Evolutionary conservation across 768 basidiomycete genomes (phyloP).

Genomic region (Lactarius evosmus): DNA sequence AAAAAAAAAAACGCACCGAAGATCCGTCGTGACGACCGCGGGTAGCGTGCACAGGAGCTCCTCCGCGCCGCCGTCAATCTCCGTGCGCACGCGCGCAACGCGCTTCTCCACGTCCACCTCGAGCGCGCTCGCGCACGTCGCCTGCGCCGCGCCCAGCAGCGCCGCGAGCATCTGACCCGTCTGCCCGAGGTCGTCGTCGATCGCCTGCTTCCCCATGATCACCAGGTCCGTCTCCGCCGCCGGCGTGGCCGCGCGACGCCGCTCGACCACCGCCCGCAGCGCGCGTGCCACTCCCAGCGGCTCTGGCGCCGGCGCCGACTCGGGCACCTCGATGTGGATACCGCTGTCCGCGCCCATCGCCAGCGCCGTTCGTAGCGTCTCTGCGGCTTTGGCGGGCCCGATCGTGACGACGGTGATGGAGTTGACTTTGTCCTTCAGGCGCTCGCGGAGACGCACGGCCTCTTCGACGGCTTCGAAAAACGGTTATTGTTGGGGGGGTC

Average conservation of each 20-base stretch:
- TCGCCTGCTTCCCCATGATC: conserved; percentile 96
- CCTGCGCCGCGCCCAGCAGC: conserved; percentile 88
- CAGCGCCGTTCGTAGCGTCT: conserved; percentile 91
- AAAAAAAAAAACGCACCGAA: conserved; percentile 55
- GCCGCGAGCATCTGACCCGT: conserved; percentile 98
- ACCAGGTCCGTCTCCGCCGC: conserved; percentile 67
- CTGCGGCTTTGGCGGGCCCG: conserved; percentile 84
- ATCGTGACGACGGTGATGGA: conserved; percentile 93
- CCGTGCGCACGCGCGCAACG: conserved; percentile 71
- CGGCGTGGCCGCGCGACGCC: conserved; percentile 42
- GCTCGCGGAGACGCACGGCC: conserved; percentile 90
- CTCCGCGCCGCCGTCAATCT: conserved; percentile 93
- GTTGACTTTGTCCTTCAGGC: conserved; percentile 68
- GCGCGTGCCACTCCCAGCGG: conserved; percentile 90
- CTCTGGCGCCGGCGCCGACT: conserved; percentile 70
- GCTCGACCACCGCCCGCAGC: conserved; percentile 69
- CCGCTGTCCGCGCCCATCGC: conserved; percentile 97
- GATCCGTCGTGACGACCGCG: conserved; percentile 85
- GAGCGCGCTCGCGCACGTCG: conserved; percentile 90
- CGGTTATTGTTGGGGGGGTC: not conserved
- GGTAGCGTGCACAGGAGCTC: conserved; percentile 79
- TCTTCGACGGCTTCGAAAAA: conserved; percentile 81
- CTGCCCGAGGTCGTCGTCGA: conserved; percentile 94
- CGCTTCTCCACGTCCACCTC: conserved; percentile 62
- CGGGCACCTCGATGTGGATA: conserved; percentile 85